phyloP scores from a whole-genome alignment of 768 basidiomycete genomes.

The Chiua virens region DNA sequence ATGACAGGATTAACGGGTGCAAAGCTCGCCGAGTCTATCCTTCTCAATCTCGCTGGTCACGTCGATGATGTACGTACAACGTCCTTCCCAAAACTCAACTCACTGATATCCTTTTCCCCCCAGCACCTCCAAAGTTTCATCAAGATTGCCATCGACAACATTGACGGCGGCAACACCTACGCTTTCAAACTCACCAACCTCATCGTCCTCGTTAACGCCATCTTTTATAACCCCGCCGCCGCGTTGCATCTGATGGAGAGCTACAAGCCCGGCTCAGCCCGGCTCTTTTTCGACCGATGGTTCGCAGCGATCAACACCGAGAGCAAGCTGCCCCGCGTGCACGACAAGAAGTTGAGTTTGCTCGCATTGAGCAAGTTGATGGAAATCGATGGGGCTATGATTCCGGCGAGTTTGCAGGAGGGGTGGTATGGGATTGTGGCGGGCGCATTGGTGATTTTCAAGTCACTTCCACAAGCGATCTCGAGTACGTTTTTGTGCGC shows the following conservation, averaged over 20 bases:
- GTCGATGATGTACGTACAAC: slow-evolving; percentile 66
- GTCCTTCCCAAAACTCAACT: not conserved
- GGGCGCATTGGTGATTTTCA: slow-evolving; percentile 71
- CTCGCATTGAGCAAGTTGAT: slow-evolving; percentile 74
- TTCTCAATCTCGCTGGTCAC: slow-evolving; percentile 76
- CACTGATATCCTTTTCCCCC: not conserved
- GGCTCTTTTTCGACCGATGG: slow-evolving; percentile 84
- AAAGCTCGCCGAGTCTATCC: slow-evolving; percentile 80
- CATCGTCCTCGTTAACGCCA: slow-evolving; percentile 77
- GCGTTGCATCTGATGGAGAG: slow-evolving; percentile 74
- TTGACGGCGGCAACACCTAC: slow-evolving; percentile 62
- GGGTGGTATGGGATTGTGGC: slow-evolving; percentile 78
- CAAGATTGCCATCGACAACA: slow-evolving; percentile 53
- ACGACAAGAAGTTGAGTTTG: slow-evolving; percentile 86
- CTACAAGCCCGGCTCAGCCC: slow-evolving; percentile 56
- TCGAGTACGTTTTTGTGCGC: slow-evolving; percentile 46
- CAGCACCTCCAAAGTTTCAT: slow-evolving; percentile 69
- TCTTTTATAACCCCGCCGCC: slow-evolving; percentile 81
- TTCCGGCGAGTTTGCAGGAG: slow-evolving; percentile 61
- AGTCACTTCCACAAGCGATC: slow-evolving; percentile 74
- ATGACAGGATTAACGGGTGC: slow-evolving; percentile 80
- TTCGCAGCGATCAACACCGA: slow-evolving; percentile 67
- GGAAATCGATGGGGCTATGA: slow-evolving; percentile 57
- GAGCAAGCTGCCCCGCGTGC: slow-evolving; percentile 72
- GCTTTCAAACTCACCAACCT: slow-evolving; percentile 75